These are phyloP conservation scores for Aquilaria agallochum DNA, from an alignment of 441 rosid species.

Conservation along the genomic window DNA sequence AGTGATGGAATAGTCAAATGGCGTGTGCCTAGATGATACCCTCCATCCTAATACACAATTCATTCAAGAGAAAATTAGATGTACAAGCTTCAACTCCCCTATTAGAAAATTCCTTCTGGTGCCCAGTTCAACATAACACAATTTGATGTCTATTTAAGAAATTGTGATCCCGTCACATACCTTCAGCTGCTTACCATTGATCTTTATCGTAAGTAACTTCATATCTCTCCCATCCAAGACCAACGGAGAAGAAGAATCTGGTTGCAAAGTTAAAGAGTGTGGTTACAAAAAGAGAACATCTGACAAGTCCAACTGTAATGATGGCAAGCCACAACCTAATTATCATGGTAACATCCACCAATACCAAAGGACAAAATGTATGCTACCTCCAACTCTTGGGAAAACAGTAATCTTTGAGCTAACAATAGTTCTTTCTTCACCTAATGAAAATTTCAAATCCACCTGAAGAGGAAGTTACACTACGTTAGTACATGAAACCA, in stretches of 20 bases:
- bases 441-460: conserved; percentile 74
- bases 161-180: conserved; percentile 28
- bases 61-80: neutral
- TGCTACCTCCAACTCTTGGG: conserved; percentile 82
- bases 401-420: conserved; percentile 68
- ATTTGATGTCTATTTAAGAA: neutral
- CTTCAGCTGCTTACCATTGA: conserved; percentile 65
- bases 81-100: neutral
- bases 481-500: conserved; percentile 12
- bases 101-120: neutral
- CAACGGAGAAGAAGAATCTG: conserved; percentile 71
- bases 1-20: conserved; percentile 67
- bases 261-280: neutral
- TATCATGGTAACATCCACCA: neutral
- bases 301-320: conserved; percentile 1
- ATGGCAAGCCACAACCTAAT: neutral
- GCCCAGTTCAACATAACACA: neutral
- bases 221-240: conserved; percentile 81
- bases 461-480: conserved; percentile 43
- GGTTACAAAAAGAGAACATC: neutral
- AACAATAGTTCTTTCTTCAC: conserved; percentile 93
- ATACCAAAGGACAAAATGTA: conserved; percentile 4
- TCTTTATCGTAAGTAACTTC: conserved; percentile 73
- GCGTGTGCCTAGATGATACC: conserved; percentile 57
- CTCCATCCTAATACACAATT: conserved; percentile 46